phyloP scores from a whole-genome alignment of 176 grass and related monocot genomes.

The Otatea glauca region DNA sequence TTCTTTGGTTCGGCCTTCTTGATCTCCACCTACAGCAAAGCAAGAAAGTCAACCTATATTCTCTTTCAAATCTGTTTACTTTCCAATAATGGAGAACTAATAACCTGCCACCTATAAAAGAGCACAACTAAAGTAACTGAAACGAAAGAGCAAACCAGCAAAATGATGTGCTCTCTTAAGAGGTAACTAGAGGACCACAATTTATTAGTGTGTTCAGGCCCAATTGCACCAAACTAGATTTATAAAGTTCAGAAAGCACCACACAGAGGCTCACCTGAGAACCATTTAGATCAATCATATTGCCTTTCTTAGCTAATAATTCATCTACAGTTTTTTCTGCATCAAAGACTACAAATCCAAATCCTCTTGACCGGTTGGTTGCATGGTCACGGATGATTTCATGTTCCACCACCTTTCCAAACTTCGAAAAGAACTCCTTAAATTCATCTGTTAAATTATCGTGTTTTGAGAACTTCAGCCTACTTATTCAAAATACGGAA shows the following conservation, averaged over 20 bases:
- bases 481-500: neutral
- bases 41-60: constrained; percentile 66
- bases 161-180: constrained; percentile 1
- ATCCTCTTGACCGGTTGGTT: constrained; percentile 75
- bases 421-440: constrained; percentile 80
- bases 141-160: constrained; percentile 32
- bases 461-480: neutral
- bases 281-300: constrained; percentile 94
- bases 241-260: constrained; percentile 33
- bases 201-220: constrained; percentile 6
- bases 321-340: constrained; percentile 90
- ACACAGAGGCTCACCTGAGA: constrained; percentile 67
- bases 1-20: constrained; percentile 99
- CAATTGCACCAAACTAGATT: constrained; percentile 34
- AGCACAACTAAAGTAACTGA: constrained; percentile 18
- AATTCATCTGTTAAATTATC: constrained; percentile 75
- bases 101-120: constrained; percentile 40
- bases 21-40: constrained; percentile 94
- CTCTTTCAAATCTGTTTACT: constrained; percentile 30
- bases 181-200: neutral
- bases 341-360: constrained; percentile 93
- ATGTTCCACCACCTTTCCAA: constrained; percentile 79
- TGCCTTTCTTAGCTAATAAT: constrained; percentile 88
- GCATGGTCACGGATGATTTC: constrained; percentile 87
- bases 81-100: constrained; percentile 43